These are phyloP conservation scores for Lactuca saligna DNA, from an alignment of 129 eudicot species.

Conservation along the genomic window DNA sequence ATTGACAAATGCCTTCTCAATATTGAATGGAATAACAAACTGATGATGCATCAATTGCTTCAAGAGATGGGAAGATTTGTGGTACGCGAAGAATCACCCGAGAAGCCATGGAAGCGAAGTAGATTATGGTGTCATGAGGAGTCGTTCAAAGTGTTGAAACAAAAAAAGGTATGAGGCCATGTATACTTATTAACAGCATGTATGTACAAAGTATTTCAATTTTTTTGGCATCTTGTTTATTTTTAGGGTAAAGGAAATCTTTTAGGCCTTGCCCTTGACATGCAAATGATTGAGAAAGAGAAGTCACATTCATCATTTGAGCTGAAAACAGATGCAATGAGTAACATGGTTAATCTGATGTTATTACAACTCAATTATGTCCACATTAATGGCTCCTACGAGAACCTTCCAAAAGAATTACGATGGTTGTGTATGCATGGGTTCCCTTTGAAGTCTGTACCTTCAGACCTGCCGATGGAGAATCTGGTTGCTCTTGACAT, in stretches of 20 bases:
- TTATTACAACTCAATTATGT: slow-evolving; percentile 12
- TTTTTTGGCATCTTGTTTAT: no score
- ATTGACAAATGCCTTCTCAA: no score
- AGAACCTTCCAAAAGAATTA: slow-evolving; percentile 10
- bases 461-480: no score
- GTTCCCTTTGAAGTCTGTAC: no score
- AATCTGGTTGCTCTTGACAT: no score
- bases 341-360: slow-evolving; percentile 1
- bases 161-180: no score
- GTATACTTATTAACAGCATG: fast-evolving
- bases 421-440: slow-evolving; percentile 10
- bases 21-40: not conserved
- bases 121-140: no score
- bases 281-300: not conserved
- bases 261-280: not conserved
- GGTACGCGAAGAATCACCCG: not conserved
- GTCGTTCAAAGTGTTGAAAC: no score
- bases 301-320: not conserved
- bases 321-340: not conserved
- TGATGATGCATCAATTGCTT: slow-evolving; percentile 10
- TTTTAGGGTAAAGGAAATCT: not conserved
- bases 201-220: no score
- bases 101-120: no score
- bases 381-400: not conserved
- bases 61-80: slow-evolving; percentile 4